Evolutionary conservation across 164 flowering plant genomes (phyloP).

Genomic region (Tetracentron sinense): DNA sequence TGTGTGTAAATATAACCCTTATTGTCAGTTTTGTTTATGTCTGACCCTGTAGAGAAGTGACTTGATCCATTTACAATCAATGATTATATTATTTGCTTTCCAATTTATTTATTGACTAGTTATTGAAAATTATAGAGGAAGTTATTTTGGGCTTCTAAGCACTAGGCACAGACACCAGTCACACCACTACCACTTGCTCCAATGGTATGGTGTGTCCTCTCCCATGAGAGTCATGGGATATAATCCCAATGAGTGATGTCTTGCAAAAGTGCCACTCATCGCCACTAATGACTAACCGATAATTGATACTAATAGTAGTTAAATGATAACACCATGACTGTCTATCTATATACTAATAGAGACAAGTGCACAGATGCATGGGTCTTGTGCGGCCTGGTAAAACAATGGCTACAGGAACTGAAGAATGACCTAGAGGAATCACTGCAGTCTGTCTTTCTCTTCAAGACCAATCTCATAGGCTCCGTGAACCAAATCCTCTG

Average conservation of each 20-base stretch:
- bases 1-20: no score
- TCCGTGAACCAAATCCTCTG: slow-evolving; percentile 54
- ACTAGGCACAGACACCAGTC: not conserved
- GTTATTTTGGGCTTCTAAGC: not conserved
- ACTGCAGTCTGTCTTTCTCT: slow-evolving; percentile 57
- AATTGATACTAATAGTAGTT: no score
- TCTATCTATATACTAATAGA: not conserved
- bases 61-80: not conserved
- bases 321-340: not conserved
- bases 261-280: no score
- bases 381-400: slow-evolving; percentile 52
- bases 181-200: no score
- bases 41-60: not conserved
- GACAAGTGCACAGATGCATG: slow-evolving; percentile 43
- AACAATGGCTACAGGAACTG: slow-evolving; percentile 67
- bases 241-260: no score
- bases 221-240: no score
- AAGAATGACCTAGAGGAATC: slow-evolving; percentile 57
- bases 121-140: not conserved
- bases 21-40: not conserved
- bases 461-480: slow-evolving; percentile 49
- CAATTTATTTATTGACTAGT: not conserved
- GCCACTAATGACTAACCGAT: no score
- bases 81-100: not conserved
- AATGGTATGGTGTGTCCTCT: no score